Evolutionary conservation across 345 rosid species (phyloP).

Genomic region (Carallia pectinifolia): DNA sequence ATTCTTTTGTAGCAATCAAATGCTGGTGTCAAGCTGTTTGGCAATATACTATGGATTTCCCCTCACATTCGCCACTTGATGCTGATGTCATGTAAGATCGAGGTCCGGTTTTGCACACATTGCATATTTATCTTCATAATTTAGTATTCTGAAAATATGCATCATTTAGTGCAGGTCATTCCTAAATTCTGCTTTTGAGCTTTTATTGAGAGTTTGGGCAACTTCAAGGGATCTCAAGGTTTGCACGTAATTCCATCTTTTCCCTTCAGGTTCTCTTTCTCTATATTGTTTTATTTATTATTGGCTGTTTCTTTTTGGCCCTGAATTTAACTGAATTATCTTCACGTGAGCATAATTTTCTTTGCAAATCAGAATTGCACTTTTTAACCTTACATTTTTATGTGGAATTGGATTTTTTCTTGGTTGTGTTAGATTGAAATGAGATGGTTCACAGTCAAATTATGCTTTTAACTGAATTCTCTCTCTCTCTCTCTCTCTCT

Average conservation of each 20-base stretch:
- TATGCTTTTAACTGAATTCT: too few relatives aligned
- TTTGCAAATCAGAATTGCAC: background rate
- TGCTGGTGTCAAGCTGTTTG: conserved; percentile 97
- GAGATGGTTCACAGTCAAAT: too few relatives aligned
- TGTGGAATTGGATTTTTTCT: too few relatives aligned
- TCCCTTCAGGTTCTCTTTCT: background rate
- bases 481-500: too few relatives aligned
- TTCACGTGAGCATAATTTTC: background rate
- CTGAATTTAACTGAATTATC: background rate
- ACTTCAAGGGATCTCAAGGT: conserved; percentile 92
- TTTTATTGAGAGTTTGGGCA: conserved; percentile 88
- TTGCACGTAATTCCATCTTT: background rate
- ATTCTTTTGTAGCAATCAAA: conserved; percentile 70
- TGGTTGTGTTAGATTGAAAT: too few relatives aligned
- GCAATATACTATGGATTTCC: conserved; percentile 60
- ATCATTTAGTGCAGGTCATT: conserved; percentile 64
- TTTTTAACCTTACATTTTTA: too few relatives aligned
- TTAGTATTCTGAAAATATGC: conserved; percentile 19
- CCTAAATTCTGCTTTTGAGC: conserved; percentile 92
- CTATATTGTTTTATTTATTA: background rate
- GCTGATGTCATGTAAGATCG: conserved; percentile 84
- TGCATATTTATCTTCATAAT: conserved; percentile 6
- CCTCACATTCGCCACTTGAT: conserved; percentile 62
- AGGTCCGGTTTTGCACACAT: conserved; percentile 23
- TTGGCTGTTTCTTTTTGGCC: background rate